phyloP scores from a whole-genome alignment of 2,329 filamentous ascomycete genomes.

The Microsporum audouinii region DNA sequence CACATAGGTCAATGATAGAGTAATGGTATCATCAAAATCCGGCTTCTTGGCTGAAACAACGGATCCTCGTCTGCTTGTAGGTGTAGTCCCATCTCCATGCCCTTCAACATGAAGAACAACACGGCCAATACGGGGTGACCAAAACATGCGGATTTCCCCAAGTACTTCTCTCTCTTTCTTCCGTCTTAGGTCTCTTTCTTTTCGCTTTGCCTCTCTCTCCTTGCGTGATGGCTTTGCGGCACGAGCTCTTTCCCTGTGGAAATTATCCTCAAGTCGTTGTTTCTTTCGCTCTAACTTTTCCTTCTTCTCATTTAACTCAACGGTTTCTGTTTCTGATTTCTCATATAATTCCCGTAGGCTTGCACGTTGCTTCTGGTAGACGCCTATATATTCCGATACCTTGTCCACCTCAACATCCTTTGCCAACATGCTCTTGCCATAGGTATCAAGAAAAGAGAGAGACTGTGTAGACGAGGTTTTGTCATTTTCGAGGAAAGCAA shows the following conservation, averaged over 20 bases:
- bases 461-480: constrained; percentile 18
- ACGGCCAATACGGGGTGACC: constrained; percentile 26
- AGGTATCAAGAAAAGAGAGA: constrained; percentile 26
- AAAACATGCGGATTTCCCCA: constrained; percentile 28
- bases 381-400: constrained; percentile 25
- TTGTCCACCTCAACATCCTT: constrained; percentile 23
- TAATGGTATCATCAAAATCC: constrained; percentile 12
- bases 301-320: constrained; percentile 20
- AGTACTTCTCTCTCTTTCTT: constrained; percentile 23
- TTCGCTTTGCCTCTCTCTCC: constrained; percentile 18
- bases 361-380: constrained; percentile 25
- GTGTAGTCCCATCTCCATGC: constrained; percentile 17
- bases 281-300: constrained; percentile 19
- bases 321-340: constrained; percentile 18
- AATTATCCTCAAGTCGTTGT: constrained; percentile 12
- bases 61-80: constrained; percentile 18
- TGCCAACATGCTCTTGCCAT: constrained; percentile 22
- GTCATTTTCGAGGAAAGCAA: constrained; percentile 23
- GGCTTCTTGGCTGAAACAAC: constrained; percentile 18
- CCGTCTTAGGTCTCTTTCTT: constrained; percentile 20
- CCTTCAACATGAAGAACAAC: constrained; percentile 29
- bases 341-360: constrained; percentile 19
- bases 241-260: constrained; percentile 14
- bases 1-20: constrained; percentile 47
- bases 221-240: constrained; percentile 20